These are phyloP conservation scores for Lantana camara DNA, from an alignment of 257 asterid genomes.

Conservation along the genomic window DNA sequence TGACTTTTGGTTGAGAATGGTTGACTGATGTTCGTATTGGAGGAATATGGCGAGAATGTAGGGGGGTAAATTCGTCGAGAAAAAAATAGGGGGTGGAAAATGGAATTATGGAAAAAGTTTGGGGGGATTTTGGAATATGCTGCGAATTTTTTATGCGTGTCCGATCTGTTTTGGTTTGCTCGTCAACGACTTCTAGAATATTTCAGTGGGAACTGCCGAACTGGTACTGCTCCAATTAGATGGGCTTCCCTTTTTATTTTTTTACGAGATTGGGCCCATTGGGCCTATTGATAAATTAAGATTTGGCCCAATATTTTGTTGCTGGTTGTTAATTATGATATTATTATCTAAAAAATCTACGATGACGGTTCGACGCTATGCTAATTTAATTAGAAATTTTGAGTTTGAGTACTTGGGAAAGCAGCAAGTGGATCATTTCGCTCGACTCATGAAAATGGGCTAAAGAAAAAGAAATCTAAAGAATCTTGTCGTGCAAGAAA, in stretches of 20 bases:
- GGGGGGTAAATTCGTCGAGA: not conserved
- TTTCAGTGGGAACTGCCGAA: not conserved
- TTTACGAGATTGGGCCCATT: not conserved
- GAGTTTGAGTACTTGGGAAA: too few relatives aligned
- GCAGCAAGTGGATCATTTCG: too few relatives aligned
- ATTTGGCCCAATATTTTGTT: too few relatives aligned
- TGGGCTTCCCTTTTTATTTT: not conserved
- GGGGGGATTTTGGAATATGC: conserved; percentile 23
- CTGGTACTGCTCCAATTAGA: too few relatives aligned
- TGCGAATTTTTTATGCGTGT: not conserved
- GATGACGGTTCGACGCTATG: too few relatives aligned
- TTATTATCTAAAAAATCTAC: too few relatives aligned
- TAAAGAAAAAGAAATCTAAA: too few relatives aligned
- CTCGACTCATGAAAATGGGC: too few relatives aligned
- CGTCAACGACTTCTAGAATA: conserved; percentile 1
- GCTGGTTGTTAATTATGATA: too few relatives aligned
- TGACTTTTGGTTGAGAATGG: conserved; percentile 23
- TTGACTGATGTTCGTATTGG: conserved; percentile 23
- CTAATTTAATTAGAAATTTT: too few relatives aligned
- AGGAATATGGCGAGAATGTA: not conserved
- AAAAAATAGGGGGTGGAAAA: not conserved
- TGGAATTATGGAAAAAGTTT: conserved; percentile 1
- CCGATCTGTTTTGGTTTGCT: not conserved
- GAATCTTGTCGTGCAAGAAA: too few relatives aligned
- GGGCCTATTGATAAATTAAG: too few relatives aligned